These are phyloP conservation scores for Candida glucosophila DNA, from an alignment of 1,139 yeast species.

Conservation along the genomic window DNA sequence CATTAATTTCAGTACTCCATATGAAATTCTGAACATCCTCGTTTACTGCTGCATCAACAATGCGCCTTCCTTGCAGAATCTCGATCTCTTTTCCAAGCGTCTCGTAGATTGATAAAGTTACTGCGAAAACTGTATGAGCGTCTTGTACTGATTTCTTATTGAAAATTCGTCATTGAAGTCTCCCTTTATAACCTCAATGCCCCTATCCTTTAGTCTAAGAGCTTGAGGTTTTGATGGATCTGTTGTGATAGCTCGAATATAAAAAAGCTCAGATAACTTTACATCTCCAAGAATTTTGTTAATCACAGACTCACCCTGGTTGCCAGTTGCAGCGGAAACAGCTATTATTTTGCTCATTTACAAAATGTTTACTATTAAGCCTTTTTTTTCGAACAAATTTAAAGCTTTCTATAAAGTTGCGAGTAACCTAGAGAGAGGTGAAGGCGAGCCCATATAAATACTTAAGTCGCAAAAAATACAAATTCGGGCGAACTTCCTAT, in stretches of 20 bases:
- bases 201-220: constrained; percentile 3
- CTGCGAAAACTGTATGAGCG: constrained; percentile 4
- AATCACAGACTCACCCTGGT: constrained; percentile 7
- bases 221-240: constrained; percentile 3
- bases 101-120: constrained; percentile 2
- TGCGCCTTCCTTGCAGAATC: constrained; percentile 3
- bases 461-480: too few relatives aligned
- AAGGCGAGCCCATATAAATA: too few relatives aligned
- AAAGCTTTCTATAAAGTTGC: constrained; percentile 1
- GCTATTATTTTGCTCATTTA: constrained; percentile 5
- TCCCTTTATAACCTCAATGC: constrained; percentile 6
- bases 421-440: too few relatives aligned
- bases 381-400: background rate
- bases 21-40: constrained; percentile 3
- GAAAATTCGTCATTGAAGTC: constrained; percentile 4
- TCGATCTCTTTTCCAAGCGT: too few relatives aligned
- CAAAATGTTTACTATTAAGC: background rate
- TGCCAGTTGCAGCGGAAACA: constrained; percentile 8
- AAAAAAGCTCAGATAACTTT: constrained; percentile 3
- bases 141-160: constrained; percentile 3
- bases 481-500: too few relatives aligned
- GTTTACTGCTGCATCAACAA: constrained; percentile 4
- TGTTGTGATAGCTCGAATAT: constrained; percentile 6
- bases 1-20: constrained; percentile 3
- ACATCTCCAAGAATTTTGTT: constrained; percentile 3